Evolutionary conservation across 106 monocot species (phyloP).

Genomic region (Agapanthus africanus): DNA sequence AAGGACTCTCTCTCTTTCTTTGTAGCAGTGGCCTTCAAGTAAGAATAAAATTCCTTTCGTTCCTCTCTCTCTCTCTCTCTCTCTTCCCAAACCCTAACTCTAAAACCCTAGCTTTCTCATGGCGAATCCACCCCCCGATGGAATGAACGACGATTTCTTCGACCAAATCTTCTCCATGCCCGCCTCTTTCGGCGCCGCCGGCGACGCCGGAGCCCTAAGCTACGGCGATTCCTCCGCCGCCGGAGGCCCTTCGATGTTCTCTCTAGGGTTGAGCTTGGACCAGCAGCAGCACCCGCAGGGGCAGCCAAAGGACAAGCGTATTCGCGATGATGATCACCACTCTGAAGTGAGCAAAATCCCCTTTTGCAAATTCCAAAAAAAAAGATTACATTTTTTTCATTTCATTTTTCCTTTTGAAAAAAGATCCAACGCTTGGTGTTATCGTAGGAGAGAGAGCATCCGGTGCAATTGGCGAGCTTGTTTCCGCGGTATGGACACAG

Average conservation of each 20-base stretch:
- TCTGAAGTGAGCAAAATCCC: too few relatives aligned
- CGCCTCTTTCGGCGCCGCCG: constrained; percentile 10
- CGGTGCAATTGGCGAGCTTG: constrained; percentile 42
- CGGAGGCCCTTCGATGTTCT: constrained; percentile 28
- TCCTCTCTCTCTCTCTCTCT: not conserved
- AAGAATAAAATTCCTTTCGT: too few relatives aligned
- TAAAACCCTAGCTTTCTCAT: constrained; percentile 16
- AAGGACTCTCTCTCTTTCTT: too few relatives aligned
- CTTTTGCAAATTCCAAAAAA: too few relatives aligned
- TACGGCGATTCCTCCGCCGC: constrained; percentile 26
- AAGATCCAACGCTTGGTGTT: not conserved
- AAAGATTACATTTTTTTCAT: too few relatives aligned
- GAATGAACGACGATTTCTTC: constrained; percentile 86
- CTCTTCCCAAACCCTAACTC: not conserved
- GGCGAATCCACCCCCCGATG: constrained; percentile 60
- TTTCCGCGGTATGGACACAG: constrained; percentile 65
- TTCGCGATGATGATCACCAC: too few relatives aligned
- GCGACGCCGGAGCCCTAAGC: not conserved
- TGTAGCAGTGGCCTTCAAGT: too few relatives aligned
- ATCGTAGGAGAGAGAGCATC: constrained; percentile 9
- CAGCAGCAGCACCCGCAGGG: too few relatives aligned
- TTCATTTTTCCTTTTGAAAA: too few relatives aligned
- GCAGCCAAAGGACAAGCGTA: too few relatives aligned
- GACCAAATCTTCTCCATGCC: constrained; percentile 83
- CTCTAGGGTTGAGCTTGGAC: constrained; percentile 67